Percentiles rank a stretch among this genome's conserved stretches.
These are phyloP conservation scores for Oryza longistaminata DNA, from an alignment of 176 grass and related monocot species.

Conservation along the genomic window DNA sequence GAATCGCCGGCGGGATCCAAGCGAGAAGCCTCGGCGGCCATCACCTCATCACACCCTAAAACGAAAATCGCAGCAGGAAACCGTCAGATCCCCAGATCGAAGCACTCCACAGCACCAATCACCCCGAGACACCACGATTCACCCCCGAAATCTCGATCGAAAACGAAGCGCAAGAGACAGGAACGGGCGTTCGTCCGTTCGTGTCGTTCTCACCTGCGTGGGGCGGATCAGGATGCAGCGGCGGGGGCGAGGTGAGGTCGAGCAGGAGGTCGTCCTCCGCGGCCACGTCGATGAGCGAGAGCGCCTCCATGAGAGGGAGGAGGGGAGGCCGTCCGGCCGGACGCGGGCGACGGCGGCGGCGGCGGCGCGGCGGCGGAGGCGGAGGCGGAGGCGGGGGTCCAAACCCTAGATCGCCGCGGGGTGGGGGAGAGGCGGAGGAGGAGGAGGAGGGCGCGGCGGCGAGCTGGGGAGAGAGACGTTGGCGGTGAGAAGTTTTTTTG, in stretches of 20 bases:
- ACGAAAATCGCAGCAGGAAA: background rate
- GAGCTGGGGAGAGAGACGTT: constrained; percentile 38
- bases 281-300: constrained; percentile 69
- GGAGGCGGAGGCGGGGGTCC: background rate
- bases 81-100: constrained; percentile 23
- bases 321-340: too few relatives aligned
- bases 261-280: constrained; percentile 68
- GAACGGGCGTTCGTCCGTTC: background rate
- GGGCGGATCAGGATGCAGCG: constrained; percentile 37
- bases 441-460: background rate
- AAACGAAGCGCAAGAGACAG: background rate
- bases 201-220: constrained; percentile 8
- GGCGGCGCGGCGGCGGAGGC: background rate
- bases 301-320: constrained; percentile 50
- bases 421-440: background rate
- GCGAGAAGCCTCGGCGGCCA: background rate
- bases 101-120: background rate
- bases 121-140: background rate
- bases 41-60: background rate
- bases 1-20: background rate
- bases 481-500: background rate
- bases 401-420: constrained; percentile 49
- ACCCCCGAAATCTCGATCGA: background rate
- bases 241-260: constrained; percentile 38
- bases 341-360: background rate